Base-by-base conservation (phyloP, 2,329 filamentous ascomycete genomes). In the Ascochyta clinopodiicola region DNA sequence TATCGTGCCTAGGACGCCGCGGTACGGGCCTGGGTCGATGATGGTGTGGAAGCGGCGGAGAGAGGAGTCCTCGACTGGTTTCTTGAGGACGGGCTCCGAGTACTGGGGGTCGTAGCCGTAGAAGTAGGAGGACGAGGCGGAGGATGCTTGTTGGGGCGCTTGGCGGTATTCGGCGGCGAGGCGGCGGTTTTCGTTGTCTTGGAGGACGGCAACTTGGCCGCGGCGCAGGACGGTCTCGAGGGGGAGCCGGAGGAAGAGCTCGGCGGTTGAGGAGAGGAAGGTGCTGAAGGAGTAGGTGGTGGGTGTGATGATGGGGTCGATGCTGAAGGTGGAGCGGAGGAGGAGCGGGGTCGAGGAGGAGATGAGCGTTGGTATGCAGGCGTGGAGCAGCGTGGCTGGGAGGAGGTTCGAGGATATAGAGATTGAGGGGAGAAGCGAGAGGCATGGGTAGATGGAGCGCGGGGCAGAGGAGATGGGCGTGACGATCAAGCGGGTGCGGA, bases 171-270 rank as follows among this genome's bases (percentile, higher is more conserved):
- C 59, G 7, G 61, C 51, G 17, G 64, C 52, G 4, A 73, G 51
- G 12, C 70, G 69, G 40, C 66, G 62, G 46, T 66, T 70, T 38
- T 74, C 73, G 57, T 73, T 61, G 39, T 75, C 74, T 52, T 74
- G 69, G 0, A 77, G 68, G 1, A 92, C 86, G 1, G 88, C 82
- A 56, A 95, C 88, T 75, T 99, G 95, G 5, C 91, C 94, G 56
- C 95, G 86, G 43, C 95, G 88, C 7, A 98, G 83, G 15, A 96
- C 90, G 0, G 94, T 98, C 77, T 99, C 95, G 4, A 98, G 81
- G 0, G 95, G 95, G 12, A 98, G 85, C 69, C 94, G 93, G 63
- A 96, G 77, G 67, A 95, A 90, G 29, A 98, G 84, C 44, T 96
- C 93, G 2, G 87, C 82, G 0, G 88, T 87, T 2, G 91, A 92